A percentile compares a stretch with the other conserved stretches of the same genome.
Conservation (phyloP, 495 filamentous ascomycete species). For the Thermothielavioides terrestris region DNA sequence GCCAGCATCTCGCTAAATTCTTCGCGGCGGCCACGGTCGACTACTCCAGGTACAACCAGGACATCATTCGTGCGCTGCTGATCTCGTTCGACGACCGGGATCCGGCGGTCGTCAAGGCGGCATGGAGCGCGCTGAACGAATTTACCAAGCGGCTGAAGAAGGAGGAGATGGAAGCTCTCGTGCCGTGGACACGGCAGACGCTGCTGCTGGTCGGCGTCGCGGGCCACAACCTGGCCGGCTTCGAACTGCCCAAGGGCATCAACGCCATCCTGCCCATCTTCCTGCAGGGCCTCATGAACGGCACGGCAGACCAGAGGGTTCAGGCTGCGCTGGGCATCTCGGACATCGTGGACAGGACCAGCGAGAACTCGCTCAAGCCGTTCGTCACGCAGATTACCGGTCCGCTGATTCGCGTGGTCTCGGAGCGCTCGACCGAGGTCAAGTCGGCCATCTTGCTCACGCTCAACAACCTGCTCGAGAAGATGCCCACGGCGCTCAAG, state of each 20-base stretch:
- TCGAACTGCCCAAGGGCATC: constrained; percentile 93
- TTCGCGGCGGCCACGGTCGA: constrained; percentile 74
- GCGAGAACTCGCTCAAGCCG: constrained; percentile 70
- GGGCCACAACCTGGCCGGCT: constrained; percentile 77
- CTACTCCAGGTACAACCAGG: constrained; percentile 88
- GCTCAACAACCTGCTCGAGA: constrained; percentile 88
- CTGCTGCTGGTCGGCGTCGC: constrained; percentile 81
- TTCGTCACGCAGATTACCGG: constrained; percentile 98
- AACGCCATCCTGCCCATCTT: constrained; percentile 95
- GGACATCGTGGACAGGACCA: constrained; percentile 88
- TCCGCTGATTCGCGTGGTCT: constrained; percentile 93
- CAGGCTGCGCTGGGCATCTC: constrained; percentile 89
- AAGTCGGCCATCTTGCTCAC: constrained; percentile 92
- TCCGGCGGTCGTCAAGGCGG: constrained; percentile 75
- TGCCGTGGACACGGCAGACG: constrained; percentile 72
- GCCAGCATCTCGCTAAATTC: constrained; percentile 77
- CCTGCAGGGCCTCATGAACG: constrained; percentile 94
- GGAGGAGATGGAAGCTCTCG: constrained; percentile 96
- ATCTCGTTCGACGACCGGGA: constrained; percentile 89
- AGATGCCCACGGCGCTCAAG: constrained; percentile 92
- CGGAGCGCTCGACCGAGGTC: constrained; percentile 88
- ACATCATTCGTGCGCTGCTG: constrained; percentile 79
- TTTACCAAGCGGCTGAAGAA: constrained; percentile 85
- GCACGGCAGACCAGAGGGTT: constrained; percentile 80
- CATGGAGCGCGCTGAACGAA: constrained; percentile 81